phyloP scores from a whole-genome alignment of 805 yeast species.

The Metschnikowia anglica region DNA sequence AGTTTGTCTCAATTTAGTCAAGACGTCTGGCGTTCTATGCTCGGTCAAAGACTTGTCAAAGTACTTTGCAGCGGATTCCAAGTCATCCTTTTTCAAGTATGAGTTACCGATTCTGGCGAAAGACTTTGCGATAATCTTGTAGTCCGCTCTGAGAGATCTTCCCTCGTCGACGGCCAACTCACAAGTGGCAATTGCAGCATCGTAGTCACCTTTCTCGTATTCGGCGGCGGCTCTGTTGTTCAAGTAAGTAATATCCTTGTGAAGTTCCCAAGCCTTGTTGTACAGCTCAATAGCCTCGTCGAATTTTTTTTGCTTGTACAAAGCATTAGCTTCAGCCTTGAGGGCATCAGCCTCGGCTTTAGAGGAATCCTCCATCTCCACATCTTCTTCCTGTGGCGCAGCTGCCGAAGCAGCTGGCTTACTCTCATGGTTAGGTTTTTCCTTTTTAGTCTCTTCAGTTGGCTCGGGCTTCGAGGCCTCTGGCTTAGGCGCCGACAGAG shows the following conservation, averaged over 20 bases:
- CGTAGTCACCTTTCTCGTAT: conserved; percentile 91
- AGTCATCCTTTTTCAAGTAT: conserved; percentile 72
- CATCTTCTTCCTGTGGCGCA: conserved; percentile 26
- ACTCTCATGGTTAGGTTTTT: conserved; percentile 15
- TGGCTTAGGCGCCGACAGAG: conserved; percentile 19
- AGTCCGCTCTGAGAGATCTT: conserved; percentile 86
- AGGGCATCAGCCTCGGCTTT: conserved; percentile 61
- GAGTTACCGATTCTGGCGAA: conserved; percentile 87
- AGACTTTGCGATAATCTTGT: conserved; percentile 87
- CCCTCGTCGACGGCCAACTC: conserved; percentile 84
- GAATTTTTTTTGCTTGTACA: conserved; percentile 83
- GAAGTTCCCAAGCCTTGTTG: conserved; percentile 78
- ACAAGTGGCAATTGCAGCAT: conserved; percentile 79
- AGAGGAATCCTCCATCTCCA: conserved; percentile 35
- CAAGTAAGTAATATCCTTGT: conserved; percentile 85
- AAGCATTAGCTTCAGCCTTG: conserved; percentile 81
- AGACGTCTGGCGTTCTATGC: conserved; percentile 92
- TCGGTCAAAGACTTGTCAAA: conserved; percentile 94
- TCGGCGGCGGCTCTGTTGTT: conserved; percentile 98
- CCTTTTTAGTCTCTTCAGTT: conserved; percentile 18
- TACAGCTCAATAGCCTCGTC: conserved; percentile 90
- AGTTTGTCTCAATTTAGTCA: conserved; percentile 80
- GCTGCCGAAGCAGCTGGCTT: conserved; percentile 6
- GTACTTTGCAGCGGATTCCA: conserved; percentile 67
- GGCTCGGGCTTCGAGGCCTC: conserved; percentile 13